phyloP scores from a whole-genome alignment of 2,329 filamentous ascomycete genomes.

The Fusarium oxysporum region DNA sequence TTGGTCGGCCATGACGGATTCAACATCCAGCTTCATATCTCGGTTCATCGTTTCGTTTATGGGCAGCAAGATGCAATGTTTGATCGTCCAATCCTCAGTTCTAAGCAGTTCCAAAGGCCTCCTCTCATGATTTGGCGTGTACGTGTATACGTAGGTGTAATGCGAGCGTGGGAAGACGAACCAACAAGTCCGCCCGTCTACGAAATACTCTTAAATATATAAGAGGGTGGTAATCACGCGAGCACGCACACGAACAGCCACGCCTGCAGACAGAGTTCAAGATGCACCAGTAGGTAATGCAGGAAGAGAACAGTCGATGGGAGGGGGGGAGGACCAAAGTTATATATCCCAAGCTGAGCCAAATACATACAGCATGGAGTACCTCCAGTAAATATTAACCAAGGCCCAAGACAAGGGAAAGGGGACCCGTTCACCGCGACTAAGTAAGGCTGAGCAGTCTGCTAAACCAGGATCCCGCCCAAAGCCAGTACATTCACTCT shows the following conservation, averaged over 20 bases:
- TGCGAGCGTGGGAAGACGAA: slow-evolving; percentile 14
- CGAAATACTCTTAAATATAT: slow-evolving; percentile 31
- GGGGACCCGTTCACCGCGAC: slow-evolving; percentile 36
- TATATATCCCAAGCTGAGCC: slow-evolving; percentile 42
- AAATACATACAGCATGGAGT: slow-evolving; percentile 25
- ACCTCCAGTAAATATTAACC: slow-evolving; percentile 37
- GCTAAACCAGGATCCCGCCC: slow-evolving; percentile 38
- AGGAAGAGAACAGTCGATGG: slow-evolving; percentile 11
- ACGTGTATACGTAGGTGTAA: slow-evolving; percentile 19
- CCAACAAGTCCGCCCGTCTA: slow-evolving; percentile 36
- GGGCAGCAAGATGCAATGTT: slow-evolving; percentile 17
- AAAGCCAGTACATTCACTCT: slow-evolving; percentile 16
- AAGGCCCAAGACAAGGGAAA: slow-evolving; percentile 39
- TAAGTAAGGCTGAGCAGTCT: slow-evolving; percentile 47
- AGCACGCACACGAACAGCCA: slow-evolving; percentile 42
- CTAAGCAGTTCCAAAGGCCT: slow-evolving; percentile 30
- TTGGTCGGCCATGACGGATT: slow-evolving; percentile 25
- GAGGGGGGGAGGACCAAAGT: slow-evolving; percentile 35
- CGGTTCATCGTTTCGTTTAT: slow-evolving; percentile 37
- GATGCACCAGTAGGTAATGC: slow-evolving; percentile 23
- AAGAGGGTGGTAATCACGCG: slow-evolving; percentile 41
- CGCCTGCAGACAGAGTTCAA: slow-evolving; percentile 32
- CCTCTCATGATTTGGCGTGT: slow-evolving; percentile 42
- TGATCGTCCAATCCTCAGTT: slow-evolving; percentile 39
- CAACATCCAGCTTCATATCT: slow-evolving; percentile 36